Evolutionary conservation across 768 basidiomycete species (phyloP).

Genomic region (Agaricus blazei): DNA sequence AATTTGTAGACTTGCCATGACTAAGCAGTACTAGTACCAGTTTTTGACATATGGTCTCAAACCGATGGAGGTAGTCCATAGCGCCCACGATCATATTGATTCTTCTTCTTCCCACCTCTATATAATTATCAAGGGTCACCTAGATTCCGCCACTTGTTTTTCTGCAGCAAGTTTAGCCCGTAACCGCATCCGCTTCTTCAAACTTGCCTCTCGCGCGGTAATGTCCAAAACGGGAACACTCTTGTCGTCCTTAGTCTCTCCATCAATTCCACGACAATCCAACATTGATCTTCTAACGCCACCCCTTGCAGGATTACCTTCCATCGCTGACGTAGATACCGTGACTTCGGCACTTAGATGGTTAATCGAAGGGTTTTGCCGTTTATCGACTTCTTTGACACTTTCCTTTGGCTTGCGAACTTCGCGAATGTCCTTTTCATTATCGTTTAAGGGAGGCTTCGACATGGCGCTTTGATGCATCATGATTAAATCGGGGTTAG

Average conservation of each 20-base stretch:
- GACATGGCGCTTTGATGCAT: constrained; percentile 11
- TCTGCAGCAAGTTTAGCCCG: constrained; percentile 43
- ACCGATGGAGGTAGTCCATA: too few relatives aligned
- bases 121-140: neutral
- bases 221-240: constrained; percentile 17
- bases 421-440: constrained; percentile 28
- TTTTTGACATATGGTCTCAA: too few relatives aligned
- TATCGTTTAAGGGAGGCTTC: constrained; percentile 34
- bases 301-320: constrained; percentile 14
- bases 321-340: constrained; percentile 10
- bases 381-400: constrained; percentile 1
- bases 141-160: constrained; percentile 19
- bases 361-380: neutral
- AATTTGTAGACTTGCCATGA: neutral
- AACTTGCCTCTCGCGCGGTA: constrained; percentile 32
- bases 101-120: constrained; percentile 1
- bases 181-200: constrained; percentile 45
- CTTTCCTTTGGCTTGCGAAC: neutral
- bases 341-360: neutral
- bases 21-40: too few relatives aligned
- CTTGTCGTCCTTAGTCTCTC: constrained; percentile 13
- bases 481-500: constrained; percentile 14
- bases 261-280: constrained; percentile 9
- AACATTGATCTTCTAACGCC: constrained; percentile 8
- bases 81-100: neutral